phyloP scores from a whole-genome alignment of 768 basidiomycete genomes.

The Sarcodon sp. region DNA sequence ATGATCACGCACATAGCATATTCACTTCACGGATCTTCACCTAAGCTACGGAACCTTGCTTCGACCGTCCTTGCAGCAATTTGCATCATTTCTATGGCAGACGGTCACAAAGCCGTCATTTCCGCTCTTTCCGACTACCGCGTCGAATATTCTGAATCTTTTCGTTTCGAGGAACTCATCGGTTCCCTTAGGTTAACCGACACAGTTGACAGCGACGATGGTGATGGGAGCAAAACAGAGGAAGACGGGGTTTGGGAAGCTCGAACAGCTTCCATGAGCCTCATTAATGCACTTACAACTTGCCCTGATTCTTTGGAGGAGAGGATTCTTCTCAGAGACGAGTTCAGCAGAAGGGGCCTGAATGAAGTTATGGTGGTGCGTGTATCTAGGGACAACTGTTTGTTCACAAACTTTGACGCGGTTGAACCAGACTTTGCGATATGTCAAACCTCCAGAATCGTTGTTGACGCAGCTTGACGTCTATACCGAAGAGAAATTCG shows the following conservation, averaged over 20 bases:
- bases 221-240: constrained; percentile 15
- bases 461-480: constrained; percentile 72
- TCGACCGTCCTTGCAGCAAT: constrained; percentile 79
- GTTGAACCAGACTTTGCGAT: constrained; percentile 48
- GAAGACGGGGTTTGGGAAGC: constrained; percentile 77
- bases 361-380: constrained; percentile 78
- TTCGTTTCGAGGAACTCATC: constrained; percentile 73
- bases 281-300: constrained; percentile 71
- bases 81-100: constrained; percentile 55
- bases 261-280: constrained; percentile 57
- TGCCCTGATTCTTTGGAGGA: constrained; percentile 70
- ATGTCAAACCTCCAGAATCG: constrained; percentile 61
- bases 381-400: constrained; percentile 5
- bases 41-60: constrained; percentile 55
- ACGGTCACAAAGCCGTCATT: constrained; percentile 66
- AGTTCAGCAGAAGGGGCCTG: constrained; percentile 69
- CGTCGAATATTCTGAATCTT: constrained; percentile 53
- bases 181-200: constrained; percentile 46
- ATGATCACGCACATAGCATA: constrained; percentile 66
- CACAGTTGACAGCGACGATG: constrained; percentile 17
- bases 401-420: not conserved
- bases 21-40: constrained; percentile 49
- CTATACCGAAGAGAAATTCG: constrained; percentile 81
- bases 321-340: constrained; percentile 67
- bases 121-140: constrained; percentile 74